phyloP scores from a whole-genome alignment of 441 rosid species.

The Aleurites moluccanus region DNA sequence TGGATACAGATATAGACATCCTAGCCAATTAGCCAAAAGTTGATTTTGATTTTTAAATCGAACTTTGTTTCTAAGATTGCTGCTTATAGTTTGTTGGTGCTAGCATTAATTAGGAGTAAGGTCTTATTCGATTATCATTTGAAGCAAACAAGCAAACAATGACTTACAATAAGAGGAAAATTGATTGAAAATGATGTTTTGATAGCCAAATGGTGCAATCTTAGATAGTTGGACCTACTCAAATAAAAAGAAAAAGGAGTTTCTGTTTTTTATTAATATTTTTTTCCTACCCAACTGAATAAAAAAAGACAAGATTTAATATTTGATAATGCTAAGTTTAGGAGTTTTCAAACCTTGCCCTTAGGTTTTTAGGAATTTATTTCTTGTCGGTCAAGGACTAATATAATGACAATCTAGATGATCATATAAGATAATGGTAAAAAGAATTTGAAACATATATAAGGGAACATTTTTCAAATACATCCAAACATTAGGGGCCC shows the following conservation, averaged over 20 bases:
- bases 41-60: neutral
- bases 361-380: neutral
- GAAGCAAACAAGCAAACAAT: slow-evolving; percentile 18
- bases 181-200: neutral
- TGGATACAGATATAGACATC: neutral
- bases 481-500: neutral
- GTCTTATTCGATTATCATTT: slow-evolving; percentile 20
- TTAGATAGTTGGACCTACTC: slow-evolving; percentile 9
- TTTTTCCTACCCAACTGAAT: neutral
- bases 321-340: neutral
- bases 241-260: neutral
- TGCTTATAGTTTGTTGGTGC: slow-evolving; percentile 11
- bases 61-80: slow-evolving; percentile 8
- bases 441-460: neutral
- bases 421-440: neutral
- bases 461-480: neutral
- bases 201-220: slow-evolving; percentile 5
- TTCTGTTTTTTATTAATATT: neutral
- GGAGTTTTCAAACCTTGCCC: neutral
- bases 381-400: slow-evolving; percentile 22
- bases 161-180: neutral
- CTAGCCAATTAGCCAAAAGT: neutral
- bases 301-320: neutral
- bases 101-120: slow-evolving; percentile 13
- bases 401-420: slow-evolving; percentile 4